Percentiles rank a stretch among this genome's conserved stretches.
phyloP scores from a whole-genome alignment of 345 rosid genomes.

The Salix exigua region DNA sequence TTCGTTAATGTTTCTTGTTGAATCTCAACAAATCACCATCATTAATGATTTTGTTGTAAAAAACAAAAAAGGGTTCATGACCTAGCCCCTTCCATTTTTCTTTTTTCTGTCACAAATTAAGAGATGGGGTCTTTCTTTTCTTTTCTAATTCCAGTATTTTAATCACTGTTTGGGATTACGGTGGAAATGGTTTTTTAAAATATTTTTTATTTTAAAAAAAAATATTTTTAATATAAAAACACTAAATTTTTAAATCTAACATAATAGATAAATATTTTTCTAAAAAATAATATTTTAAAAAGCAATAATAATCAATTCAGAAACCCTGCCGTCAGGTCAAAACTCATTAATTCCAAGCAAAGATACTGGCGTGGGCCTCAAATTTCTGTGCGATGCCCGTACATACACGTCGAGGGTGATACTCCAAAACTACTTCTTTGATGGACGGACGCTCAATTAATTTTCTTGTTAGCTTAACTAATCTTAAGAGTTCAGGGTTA shows the following conservation, averaged over 20 bases:
- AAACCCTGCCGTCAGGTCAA: conserved; percentile 18
- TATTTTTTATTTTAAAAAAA: too few species aligned
- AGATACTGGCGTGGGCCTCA: conserved; percentile 2
- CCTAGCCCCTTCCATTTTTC: background rate
- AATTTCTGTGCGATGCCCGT: background rate
- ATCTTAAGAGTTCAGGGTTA: background rate
- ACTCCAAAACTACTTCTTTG: background rate
- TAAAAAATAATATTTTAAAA: too few species aligned
- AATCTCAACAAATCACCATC: conserved; percentile 15
- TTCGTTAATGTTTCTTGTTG: background rate
- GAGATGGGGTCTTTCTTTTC: background rate
- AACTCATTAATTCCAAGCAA: background rate
- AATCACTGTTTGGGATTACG: too few species aligned
- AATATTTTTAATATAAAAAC: too few species aligned
- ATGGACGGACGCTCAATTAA: background rate
- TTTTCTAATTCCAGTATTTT: too few species aligned
- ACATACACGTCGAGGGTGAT: background rate
- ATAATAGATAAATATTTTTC: too few species aligned
- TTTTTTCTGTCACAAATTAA: background rate
- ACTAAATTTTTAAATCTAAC: too few species aligned
- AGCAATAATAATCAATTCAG: background rate
- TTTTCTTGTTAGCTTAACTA: background rate
- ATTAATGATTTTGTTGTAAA: background rate
- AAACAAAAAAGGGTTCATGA: background rate
- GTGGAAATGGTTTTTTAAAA: too few species aligned